Evolutionary conservation across 2,329 filamentous ascomycete species (phyloP), one percentile per base, ranked within the genome.

Genomic region (Aspergillus terreus): DNA sequence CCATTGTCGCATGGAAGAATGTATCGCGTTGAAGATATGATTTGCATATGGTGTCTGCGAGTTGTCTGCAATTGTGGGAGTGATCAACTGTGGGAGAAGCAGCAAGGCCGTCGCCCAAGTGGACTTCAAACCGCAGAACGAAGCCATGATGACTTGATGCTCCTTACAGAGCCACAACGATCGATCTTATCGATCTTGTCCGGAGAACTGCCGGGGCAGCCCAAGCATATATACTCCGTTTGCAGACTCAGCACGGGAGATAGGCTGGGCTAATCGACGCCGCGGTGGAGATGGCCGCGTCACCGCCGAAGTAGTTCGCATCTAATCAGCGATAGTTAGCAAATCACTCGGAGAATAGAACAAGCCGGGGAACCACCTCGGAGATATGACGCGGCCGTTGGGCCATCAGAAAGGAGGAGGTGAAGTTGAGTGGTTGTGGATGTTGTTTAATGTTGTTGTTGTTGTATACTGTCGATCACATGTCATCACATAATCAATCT

Each of bases 1-100:
- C 82, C 85, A 91, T 73, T 90, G 86, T 33, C 87, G 78, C 74
- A 87, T 83, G 1, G 86, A 85, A 9, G 83, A 83, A 57, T 90
- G 83, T 15, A 90, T 74, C 14, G 85, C 78, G 63, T 90, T 90
- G 78, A 90, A 90, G 50, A 90, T 82, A 54, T 81, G 78, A 57
- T 82, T 79, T 6, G 81, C 82, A 65, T 87, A 85, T 10, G 46
- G 44, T 15, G 47, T 47, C 6, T 43, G 35, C 11, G 44, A 46
- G 9, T 43, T n/a, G 5, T 30, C 27, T 10, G 41, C 41, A 7
- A 6, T 15, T 10, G 33, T 30, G 12, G 21, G 10, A 21, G 27
- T 9, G 36, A 27, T n/a, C 12, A 23, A 27, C 7, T 32, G 47
- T 17, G 19, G 14, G 14, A 49, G 15, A 14, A 49, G 47, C 17